Evolutionary conservation across 805 yeast genomes (phyloP).

Genomic region (Suhomyces pyralidae): DNA sequence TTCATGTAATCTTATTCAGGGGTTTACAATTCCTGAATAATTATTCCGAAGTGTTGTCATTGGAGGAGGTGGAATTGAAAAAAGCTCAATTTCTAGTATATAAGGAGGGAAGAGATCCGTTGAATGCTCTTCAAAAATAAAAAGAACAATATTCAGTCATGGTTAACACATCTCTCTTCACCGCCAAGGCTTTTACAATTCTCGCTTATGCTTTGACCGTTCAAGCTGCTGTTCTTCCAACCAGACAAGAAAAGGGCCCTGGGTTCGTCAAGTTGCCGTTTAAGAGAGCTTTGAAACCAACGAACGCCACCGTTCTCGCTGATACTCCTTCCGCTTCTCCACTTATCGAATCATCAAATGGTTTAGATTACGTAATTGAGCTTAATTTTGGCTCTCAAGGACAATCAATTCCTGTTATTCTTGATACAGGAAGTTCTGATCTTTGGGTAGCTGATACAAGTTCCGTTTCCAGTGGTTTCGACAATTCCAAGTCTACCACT

Average conservation of each 20-base stretch:
- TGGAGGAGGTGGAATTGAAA: neutral
- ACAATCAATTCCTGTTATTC: slow-evolving; percentile 6
- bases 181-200: neutral
- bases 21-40: neutral
- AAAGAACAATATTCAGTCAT: neutral
- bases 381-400: slow-evolving; percentile 9
- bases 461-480: neutral
- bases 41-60: neutral
- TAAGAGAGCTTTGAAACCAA: neutral
- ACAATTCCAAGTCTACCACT: slow-evolving; percentile 6
- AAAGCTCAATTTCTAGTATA: neutral
- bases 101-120: neutral
- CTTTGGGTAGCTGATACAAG: slow-evolving; percentile 6
- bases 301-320: neutral
- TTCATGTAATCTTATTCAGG: neutral
- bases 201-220: neutral
- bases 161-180: neutral
- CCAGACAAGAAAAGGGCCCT: neutral
- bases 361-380: slow-evolving; percentile 1
- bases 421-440: slow-evolving; percentile 13
- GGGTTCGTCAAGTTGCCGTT: neutral
- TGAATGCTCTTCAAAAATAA: neutral
- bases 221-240: neutral
- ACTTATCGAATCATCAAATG: neutral
- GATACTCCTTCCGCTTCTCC: neutral